Base-by-base conservation (phyloP, 2,329 filamentous ascomycete genomes). In the Hortaea sp. region DNA sequence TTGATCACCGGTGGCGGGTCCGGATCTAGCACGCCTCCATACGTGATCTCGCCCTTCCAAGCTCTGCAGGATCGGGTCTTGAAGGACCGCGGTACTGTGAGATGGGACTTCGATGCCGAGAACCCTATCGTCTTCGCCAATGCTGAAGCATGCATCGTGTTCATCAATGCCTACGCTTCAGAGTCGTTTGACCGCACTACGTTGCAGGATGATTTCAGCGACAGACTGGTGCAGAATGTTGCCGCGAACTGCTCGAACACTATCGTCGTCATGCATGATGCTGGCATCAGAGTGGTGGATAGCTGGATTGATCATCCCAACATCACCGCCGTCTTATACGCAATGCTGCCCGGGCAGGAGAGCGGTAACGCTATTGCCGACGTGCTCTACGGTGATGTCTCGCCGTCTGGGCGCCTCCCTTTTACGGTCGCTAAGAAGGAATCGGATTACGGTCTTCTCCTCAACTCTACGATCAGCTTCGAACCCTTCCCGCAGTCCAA, bases 1-100 rank as follows among this genome's bases (percentile, higher is more conserved):
- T n/a, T 42, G 46, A 77, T 95, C 20, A 88, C 87, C 1, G 82
- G 81, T 0, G 87, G 94, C 61, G 87, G 85, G 86, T 90, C 48
- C 88, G 88, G 6, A 76, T 82, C 28, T 74, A 81, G 10, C 90
- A 88, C 56, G 81, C 82, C 0, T 86, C 9, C 40, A 9, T 42
- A 42, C 28, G 29, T 42, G 7, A 28, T n/a, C 28, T 20, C 40
- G 10, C 40, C 40, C 9, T 42, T n/a, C 40, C 9, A 42, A 10
- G 40, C 40, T 30, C 10, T 42, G 10, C 40, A 29, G 40, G 9
- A 20, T 7, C 40, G 29, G 30, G 40, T 20, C 11, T 28, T 10
- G 13, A 10, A 42, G 28, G 40, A 42, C 28, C 10, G 29, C 13
- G 20, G 9, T 9, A 9, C 30, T 9, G 7, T 42, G 20, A 31